phyloP scores from a whole-genome alignment of 2,329 filamentous ascomycete genomes.

The Fusarium pseudonygamai region DNA sequence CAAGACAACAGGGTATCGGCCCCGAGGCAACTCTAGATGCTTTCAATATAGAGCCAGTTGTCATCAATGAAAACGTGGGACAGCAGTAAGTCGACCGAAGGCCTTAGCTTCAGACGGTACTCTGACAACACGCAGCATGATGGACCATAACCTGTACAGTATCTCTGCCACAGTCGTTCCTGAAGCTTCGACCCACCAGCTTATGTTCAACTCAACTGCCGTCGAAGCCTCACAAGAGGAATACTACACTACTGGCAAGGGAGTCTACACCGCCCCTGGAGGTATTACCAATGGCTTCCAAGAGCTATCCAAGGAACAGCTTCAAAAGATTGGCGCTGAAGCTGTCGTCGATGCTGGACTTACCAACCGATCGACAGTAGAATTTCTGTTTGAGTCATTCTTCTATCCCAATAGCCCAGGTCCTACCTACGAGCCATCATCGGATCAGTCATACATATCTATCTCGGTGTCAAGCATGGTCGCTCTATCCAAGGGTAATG shows the following conservation, averaged over 20 bases:
- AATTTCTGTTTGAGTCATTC: constrained; percentile 18
- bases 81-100: background rate
- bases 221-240: background rate
- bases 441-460: constrained; percentile 5
- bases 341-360: constrained; percentile 10
- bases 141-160: constrained; percentile 3
- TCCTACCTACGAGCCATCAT: background rate
- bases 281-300: constrained; percentile 10
- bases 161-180: constrained; percentile 7
- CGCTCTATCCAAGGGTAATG: background rate
- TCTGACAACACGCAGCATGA: background rate
- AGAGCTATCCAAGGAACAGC: background rate
- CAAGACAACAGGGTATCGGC: background rate
- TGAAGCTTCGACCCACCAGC: background rate
- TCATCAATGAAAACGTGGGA: constrained; percentile 15
- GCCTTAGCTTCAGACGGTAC: too few species aligned
- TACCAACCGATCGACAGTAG: constrained; percentile 3
- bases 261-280: background rate
- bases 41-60: constrained; percentile 8
- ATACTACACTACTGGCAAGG: constrained; percentile 1
- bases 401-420: constrained; percentile 14
- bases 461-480: constrained; percentile 14
- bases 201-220: background rate
- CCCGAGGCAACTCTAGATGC: background rate
- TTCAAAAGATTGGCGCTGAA: background rate